Base-by-base conservation (phyloP, 768 basidiomycete species). In the Amanita rubescens region DNA sequence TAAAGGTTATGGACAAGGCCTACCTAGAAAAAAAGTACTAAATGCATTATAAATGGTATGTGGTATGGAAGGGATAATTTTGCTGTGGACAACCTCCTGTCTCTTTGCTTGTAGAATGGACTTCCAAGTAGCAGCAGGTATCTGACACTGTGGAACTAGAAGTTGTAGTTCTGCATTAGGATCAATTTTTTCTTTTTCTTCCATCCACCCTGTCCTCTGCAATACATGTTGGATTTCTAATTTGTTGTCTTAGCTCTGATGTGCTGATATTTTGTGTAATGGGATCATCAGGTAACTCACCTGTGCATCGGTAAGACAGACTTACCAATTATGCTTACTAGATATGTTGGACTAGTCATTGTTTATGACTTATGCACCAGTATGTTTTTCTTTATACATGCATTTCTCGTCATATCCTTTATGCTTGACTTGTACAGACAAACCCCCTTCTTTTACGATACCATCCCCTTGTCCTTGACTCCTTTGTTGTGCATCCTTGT, bases 211-310 rank as follows among this genome's bases (percentile, higher is more conserved):
- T 15, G 27, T 48, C 15, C 46, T 24, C 33, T 47, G 46, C 32
- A 41, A 20, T 46, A 58, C 41, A 15, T 11, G 39, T 19, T 8
- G 42, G 15, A 54, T 57, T 45, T 25, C 50, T 42, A 42, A 15
- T 37, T 33, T 39, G 48, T 39, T 49, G 46, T 15, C 54, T 56
- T 0, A 38, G 49, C 12, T 38, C 24, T 38, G 47, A 17, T 6
- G 45, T n/a, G 19, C 42, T 22, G 5, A 51, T 46, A 5, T 54
- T 49, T 20, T 19, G 17, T n/a, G 19, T 11, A 43, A 10, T 17
- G 3, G 19, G 19, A 3, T 11, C 41, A 20, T 43, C 22, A 3
- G 41, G n/a, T 4, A 30, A 30, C 27, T 30, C 27, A 30, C 27
- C 27, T 30, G 27, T 8, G 8, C 27, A 4, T 30, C 3, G 19